These are phyloP conservation scores for Penicillium diatomitis DNA, from an alignment of 495 filamentous ascomycete genomes.

Conservation along the genomic window DNA sequence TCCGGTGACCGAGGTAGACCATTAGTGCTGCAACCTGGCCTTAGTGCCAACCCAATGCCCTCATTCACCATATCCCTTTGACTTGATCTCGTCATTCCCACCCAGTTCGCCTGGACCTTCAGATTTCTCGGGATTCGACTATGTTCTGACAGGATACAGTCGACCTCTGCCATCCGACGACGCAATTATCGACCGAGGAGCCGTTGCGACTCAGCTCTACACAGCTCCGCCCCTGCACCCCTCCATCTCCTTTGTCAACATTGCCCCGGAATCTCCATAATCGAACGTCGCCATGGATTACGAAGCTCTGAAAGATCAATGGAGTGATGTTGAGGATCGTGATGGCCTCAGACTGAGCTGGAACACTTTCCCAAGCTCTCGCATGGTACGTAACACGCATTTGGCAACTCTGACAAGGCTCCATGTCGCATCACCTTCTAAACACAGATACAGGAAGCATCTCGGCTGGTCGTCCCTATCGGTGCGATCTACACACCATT, in stretches of 20 bases:
- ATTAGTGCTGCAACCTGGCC: constrained; percentile 42
- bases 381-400: constrained; percentile 58
- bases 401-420: constrained; percentile 1
- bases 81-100: constrained; percentile 8
- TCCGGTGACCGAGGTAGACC: constrained; percentile 29
- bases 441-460: constrained; percentile 67
- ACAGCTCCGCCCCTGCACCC: constrained; percentile 7
- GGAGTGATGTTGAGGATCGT: constrained; percentile 92
- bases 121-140: constrained; percentile 20
- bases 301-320: constrained; percentile 86
- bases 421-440: constrained; percentile 14
- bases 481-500: constrained; percentile 94
- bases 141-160: constrained; percentile 13
- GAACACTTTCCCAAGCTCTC: constrained; percentile 98
- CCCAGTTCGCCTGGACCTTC: constrained; percentile 15
- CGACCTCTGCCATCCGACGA: too few species aligned
- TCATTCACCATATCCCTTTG: constrained; percentile 30
- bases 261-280: constrained; percentile 19
- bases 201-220: constrained; percentile 9
- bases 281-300: constrained; percentile 53
- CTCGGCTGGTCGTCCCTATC: constrained; percentile 91
- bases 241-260: constrained; percentile 18
- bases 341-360: constrained; percentile 97
- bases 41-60: constrained; percentile 23
- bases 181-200: neutral